A percentile compares a stretch with the other conserved stretches of the same genome.
Conservation (phyloP, 1,284 basidiomycete genomes). For the Marasmius oreades region DNA sequence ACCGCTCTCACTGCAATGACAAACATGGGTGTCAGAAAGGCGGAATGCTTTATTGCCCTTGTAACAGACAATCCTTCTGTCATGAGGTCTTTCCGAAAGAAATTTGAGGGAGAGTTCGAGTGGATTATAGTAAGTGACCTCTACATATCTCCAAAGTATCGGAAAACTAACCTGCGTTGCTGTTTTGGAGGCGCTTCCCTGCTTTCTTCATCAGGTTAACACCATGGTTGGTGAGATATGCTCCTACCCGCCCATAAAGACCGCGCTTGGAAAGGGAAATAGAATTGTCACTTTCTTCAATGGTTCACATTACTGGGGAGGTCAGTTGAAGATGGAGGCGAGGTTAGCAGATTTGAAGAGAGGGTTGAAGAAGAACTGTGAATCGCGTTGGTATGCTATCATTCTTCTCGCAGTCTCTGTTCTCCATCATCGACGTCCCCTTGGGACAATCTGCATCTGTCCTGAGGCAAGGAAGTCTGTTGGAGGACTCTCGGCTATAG, state of each 20-base stretch:
- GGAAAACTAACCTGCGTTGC: not conserved
- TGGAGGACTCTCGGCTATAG: conserved; percentile 21
- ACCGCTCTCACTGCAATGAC: conserved; percentile 7
- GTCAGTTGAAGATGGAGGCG: conserved; percentile 18
- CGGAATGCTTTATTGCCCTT: conserved; percentile 16
- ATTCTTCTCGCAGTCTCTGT: conserved; percentile 23
- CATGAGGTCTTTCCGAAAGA: conserved; percentile 20
- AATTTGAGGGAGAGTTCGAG: conserved; percentile 14
- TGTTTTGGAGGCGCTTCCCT: conserved; percentile 19
- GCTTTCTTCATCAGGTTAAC: conserved; percentile 25
- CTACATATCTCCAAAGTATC: too few species aligned
- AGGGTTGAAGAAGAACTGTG: conserved; percentile 23
- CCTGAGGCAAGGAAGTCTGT: conserved; percentile 21
- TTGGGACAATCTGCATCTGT: conserved; percentile 18
- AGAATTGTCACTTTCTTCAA: conserved; percentile 29
- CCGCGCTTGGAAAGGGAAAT: conserved; percentile 16
- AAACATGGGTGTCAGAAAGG: conserved; percentile 15
- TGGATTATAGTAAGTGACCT: conserved; percentile 17
- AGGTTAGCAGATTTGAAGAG: conserved; percentile 13
- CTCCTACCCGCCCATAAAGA: conserved; percentile 21
- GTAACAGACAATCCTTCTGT: conserved; percentile 23
- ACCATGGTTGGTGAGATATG: conserved; percentile 26
- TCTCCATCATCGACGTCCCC: conserved; percentile 14
- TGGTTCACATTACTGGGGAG: conserved; percentile 31
- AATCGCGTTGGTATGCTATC: conserved; percentile 27